Evolutionary conservation across 2,329 filamentous ascomycete genomes (phyloP), one percentile per base, ranked within the genome.

Genomic region (Diaporthe eres): DNA sequence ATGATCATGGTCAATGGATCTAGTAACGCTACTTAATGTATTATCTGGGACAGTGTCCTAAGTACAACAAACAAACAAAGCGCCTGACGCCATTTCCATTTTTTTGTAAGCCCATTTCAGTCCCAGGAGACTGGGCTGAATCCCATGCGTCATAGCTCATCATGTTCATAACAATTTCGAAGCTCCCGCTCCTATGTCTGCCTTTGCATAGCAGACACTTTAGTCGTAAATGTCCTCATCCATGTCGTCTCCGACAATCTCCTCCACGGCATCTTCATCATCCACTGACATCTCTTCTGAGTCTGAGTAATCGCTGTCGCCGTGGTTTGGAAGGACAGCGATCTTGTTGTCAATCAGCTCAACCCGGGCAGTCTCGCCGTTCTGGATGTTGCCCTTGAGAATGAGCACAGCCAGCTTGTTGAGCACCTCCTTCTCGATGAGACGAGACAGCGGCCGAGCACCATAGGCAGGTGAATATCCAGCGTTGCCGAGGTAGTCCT

Each of bases 371-470:
- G 85, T 86, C 86, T 99, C 97, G 58, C 96, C 96, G 79, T 99
- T 96, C 79, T 90, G 91, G 83, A 99, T 93, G 73, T 91, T 92
- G 78, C 95, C 95, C 78, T 95, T 91, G 34, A 99, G 89, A 78
- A 99, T 97, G 78, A 98, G 90, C 55, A 99, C 94, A 2, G 97
- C 97, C 78, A 99, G 88, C 68, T 93, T 92, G 85, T 99, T 99
- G 81, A 99, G 92, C 3, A 99, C 95, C 85, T 99, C 97, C 86
- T 97, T 97, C 88, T 99, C 97, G 80, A 99, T 98, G 76, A 99
- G 91, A 72, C 97, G 91, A 25, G 93, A 92, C 31, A 99, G 87
- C 49, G 97, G 97, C 75, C 97, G 91, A 55, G 97, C 97, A 84
- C 97, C 97, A 81, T 99, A 99, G 0, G 95, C 95, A 1, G 97